These are phyloP conservation scores for Nicotiana attenuata DNA, from an alignment of 257 asterid species.

Conservation along the genomic window DNA sequence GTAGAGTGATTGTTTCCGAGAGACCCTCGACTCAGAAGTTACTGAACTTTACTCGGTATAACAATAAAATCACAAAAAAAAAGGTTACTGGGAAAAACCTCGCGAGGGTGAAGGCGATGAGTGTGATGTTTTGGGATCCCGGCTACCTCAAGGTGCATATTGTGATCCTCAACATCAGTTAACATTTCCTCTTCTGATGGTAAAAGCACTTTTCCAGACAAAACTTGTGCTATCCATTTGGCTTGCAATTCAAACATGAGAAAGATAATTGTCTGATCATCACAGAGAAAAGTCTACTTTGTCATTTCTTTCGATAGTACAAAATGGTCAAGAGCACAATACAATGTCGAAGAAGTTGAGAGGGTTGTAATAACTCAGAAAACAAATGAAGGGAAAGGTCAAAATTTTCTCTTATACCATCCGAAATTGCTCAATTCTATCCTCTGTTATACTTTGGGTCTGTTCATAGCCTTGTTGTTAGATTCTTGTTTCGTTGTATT, in stretches of 20 bases:
- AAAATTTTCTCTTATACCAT: too few species aligned
- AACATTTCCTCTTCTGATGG: constrained; percentile 49
- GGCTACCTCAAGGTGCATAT: constrained; percentile 31
- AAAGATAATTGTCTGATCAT: constrained; percentile 19
- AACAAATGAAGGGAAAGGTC: too few species aligned
- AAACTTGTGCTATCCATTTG: constrained; percentile 50
- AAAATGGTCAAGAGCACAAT: neutral
- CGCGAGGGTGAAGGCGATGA: constrained; percentile 17
- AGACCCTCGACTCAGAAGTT: too few species aligned
- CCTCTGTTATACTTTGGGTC: too few species aligned
- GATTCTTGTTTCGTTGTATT: too few species aligned
- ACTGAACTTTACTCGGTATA: too few species aligned
- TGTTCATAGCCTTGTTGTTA: too few species aligned
- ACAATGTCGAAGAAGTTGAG: neutral
- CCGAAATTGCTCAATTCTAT: too few species aligned
- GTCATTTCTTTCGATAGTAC: neutral
- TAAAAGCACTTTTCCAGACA: constrained; percentile 39
- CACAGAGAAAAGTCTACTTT: neutral
- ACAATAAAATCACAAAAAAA: neutral
- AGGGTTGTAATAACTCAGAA: neutral
- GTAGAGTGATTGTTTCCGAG: too few species aligned
- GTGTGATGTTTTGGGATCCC: constrained; percentile 40
- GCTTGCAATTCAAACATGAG: constrained; percentile 47
- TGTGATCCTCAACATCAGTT: constrained; percentile 34
- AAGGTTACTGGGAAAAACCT: neutral